Evolutionary conservation across 2,329 filamentous ascomycete species (phyloP), one percentile per base, ranked within the genome.

Genomic region (Capronia americana): DNA sequence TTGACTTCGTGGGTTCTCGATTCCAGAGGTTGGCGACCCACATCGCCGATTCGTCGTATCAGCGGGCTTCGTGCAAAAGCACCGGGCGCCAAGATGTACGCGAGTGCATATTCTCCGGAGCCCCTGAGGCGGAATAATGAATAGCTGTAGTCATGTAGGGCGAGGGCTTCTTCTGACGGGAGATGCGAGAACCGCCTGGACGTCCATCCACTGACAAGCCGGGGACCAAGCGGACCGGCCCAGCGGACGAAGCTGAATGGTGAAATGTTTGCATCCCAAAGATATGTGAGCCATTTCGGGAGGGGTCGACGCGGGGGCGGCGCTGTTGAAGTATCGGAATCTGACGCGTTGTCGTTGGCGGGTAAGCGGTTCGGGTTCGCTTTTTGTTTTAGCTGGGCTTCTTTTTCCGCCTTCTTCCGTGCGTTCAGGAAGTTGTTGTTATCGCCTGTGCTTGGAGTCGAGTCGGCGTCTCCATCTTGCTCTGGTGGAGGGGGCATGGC

Each of bases 261-360:
- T 0, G 93, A 97, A 70, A 98, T 88, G 76, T 99, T 99, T 72
- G 93, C 91, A 72, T 99, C 95, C 95, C 95, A 99, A 4, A 99
- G 87, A 80, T 93, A 97, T 63, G 89, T 88, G 23, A 98, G 83
- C 93, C 94, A 97, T 77, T 90, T 88, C 0, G 93, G 92, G 2
- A 95, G 78, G 1, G 88, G 90, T 14, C 85, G 81, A 23, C 84
- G 81, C 0, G 87, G 85, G 0, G 85, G 78, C n/a, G 71, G 81
- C 78, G 73, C 73, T 44, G 38, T 44, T 44, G 38, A 44, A 5
- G 17, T 8, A 44, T 75, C 73, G 32, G 64, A 71, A 58, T 61
- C 30, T 24, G 46, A 26, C 32, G n/a, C n/a, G 58, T 53, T 20
- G 14, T 53, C 48, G 5, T 34, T 24, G 4, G 38, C 65, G 17